These are phyloP conservation scores for Atkinsonella texensis DNA, from an alignment of 2,329 filamentous ascomycete species.

Conservation along the genomic window DNA sequence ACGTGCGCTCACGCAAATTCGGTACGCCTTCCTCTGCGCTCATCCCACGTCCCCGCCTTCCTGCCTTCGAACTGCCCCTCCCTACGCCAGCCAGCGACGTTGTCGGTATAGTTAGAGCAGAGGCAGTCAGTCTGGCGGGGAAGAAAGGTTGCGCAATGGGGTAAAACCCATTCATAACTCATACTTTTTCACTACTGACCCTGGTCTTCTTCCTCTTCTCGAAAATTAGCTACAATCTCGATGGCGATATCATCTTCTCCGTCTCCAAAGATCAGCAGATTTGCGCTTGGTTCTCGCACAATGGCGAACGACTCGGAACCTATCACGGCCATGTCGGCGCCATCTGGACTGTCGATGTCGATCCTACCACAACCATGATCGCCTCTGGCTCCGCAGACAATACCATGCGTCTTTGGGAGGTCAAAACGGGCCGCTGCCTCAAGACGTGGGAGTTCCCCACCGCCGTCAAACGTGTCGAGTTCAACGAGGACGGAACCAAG, in stretches of 20 bases:
- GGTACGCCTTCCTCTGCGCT: constrained; percentile 35
- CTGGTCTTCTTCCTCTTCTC: background rate
- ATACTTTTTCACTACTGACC: background rate
- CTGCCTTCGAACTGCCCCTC: background rate
- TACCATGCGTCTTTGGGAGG: constrained; percentile 93
- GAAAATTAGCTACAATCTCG: constrained; percentile 62
- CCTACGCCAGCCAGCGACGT: background rate
- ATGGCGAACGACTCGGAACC: constrained; percentile 92
- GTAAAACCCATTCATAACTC: background rate
- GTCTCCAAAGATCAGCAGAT: constrained; percentile 93
- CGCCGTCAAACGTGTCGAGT: constrained; percentile 95
- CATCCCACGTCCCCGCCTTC: background rate
- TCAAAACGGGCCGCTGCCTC: constrained; percentile 81
- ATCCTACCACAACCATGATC: constrained; percentile 82
- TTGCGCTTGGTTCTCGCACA: constrained; percentile 94
- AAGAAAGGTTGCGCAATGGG: background rate
- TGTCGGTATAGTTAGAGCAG: background rate
- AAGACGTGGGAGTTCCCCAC: constrained; percentile 98
- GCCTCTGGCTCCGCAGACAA: constrained; percentile 96
- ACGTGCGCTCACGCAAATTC: constrained; percentile 90
- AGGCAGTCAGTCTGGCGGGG: background rate
- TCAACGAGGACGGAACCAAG: constrained; percentile 84
- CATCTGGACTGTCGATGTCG: constrained; percentile 96
- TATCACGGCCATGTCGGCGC: constrained; percentile 96
- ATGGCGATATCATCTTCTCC: constrained; percentile 95